Percentiles rank a stretch among this genome's conserved stretches.
Evolutionary conservation across 768 basidiomycete species (phyloP).

Genomic region (Mrakia gelida): DNA sequence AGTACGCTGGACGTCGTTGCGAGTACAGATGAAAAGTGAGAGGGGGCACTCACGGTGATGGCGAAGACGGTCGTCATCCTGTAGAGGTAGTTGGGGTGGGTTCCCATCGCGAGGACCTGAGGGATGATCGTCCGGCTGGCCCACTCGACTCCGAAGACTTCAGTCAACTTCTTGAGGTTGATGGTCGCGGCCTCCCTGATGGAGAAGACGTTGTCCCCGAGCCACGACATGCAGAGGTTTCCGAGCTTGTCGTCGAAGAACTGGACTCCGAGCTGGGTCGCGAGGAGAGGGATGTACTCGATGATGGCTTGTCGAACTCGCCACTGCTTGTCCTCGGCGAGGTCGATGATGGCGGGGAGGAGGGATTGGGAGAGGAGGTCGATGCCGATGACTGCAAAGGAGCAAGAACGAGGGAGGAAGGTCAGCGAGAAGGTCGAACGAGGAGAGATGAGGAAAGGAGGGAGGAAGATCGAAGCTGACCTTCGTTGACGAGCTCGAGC

Average conservation of each 20-base stretch:
- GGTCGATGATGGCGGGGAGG: conserved; percentile 92
- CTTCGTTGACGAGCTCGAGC: conserved; percentile 88
- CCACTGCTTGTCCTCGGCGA: conserved; percentile 99
- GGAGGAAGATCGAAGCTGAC: conserved; percentile 49
- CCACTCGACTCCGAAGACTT: conserved; percentile 99
- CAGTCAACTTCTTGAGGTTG: conserved; percentile 93
- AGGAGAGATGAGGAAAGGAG: background rate
- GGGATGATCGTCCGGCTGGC: conserved; percentile 89
- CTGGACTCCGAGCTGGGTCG: conserved; percentile 90
- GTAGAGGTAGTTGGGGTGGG: conserved; percentile 93
- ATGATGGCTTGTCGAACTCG: conserved; percentile 99
- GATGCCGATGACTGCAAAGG: conserved; percentile 82
- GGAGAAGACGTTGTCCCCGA: conserved; percentile 96
- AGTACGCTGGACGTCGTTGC: background rate
- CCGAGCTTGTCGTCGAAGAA: conserved; percentile 98
- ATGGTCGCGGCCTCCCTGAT: conserved; percentile 97
- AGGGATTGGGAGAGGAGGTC: conserved; percentile 89
- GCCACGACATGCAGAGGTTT: conserved; percentile 97
- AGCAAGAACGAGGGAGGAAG: conserved; percentile 7
- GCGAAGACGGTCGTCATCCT: conserved; percentile 99
- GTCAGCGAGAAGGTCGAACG: background rate
- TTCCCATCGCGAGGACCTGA: conserved; percentile 94
- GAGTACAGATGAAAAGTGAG: too few species aligned
- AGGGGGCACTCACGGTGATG: conserved; percentile 70
- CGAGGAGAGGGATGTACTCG: conserved; percentile 96